Conservation (phyloP, 2,329 filamentous ascomycete genomes). For the Venturia asperata region DNA sequence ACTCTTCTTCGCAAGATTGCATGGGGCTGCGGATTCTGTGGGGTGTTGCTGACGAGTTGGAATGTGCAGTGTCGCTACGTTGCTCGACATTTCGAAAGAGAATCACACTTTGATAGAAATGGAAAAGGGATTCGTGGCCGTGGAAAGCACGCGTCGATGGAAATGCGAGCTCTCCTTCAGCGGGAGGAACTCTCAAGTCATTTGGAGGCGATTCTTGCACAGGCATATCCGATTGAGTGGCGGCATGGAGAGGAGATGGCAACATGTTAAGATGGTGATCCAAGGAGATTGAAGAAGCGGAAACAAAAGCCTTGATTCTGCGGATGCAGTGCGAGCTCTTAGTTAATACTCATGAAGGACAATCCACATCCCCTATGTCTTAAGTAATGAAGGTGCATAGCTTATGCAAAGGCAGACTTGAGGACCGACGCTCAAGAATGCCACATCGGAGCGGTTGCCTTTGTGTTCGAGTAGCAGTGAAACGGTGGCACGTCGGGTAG, state of each 20-base stretch:
- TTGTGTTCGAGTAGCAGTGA: neutral
- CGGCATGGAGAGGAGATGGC: neutral
- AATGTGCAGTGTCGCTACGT: neutral
- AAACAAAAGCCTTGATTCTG: neutral
- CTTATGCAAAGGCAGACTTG: neutral
- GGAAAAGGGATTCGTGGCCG: neutral
- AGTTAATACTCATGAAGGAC: neutral
- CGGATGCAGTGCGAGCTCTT: neutral
- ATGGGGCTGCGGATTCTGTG: neutral
- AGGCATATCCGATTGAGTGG: neutral
- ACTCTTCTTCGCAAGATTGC: neutral
- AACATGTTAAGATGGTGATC: neutral
- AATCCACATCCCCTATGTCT: too few species aligned
- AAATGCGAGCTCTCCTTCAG: neutral
- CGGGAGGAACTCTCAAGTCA: neutral
- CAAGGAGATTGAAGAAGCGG: neutral
- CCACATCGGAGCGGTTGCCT: neutral
- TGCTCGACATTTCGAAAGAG: neutral
- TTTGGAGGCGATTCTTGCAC: neutral
- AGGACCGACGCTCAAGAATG: neutral
- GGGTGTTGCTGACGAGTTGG: neutral
- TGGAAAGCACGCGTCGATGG: neutral
- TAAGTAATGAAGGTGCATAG: neutral
- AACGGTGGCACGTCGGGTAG: constrained; percentile 11
- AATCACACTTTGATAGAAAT: neutral